Evolutionary conservation across 2,329 filamentous ascomycete species (phyloP).

Genomic region (Aspergillus pseudoviridinutans): DNA sequence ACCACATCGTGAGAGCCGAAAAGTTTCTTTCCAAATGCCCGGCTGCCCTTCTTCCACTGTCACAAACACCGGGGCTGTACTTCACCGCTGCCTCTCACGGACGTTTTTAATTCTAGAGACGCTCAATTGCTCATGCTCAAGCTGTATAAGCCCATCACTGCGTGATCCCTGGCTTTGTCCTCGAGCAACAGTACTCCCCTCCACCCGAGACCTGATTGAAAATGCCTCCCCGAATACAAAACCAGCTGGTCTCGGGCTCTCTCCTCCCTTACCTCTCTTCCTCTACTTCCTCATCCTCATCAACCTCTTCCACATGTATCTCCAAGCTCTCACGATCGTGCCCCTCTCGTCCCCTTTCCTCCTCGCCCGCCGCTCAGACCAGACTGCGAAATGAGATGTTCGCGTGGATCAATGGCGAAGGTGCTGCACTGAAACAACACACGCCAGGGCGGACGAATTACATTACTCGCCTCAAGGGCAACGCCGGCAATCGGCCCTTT

Average conservation of each 20-base stretch:
- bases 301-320: slow-evolving; percentile 12
- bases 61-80: slow-evolving; percentile 10
- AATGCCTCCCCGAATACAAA: slow-evolving; percentile 41
- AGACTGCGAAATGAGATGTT: slow-evolving; percentile 54
- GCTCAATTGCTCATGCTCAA: slow-evolving; percentile 13
- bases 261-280: slow-evolving; percentile 31
- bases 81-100: slow-evolving; percentile 4
- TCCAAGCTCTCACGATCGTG: slow-evolving; percentile 15
- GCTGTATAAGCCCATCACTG: background rate
- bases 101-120: background rate
- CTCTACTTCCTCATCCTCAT: slow-evolving; percentile 19
- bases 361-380: slow-evolving; percentile 39
- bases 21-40: slow-evolving; percentile 26
- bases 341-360: slow-evolving; percentile 30
- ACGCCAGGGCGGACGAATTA: slow-evolving; percentile 32
- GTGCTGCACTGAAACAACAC: slow-evolving; percentile 28
- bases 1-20: slow-evolving; percentile 18
- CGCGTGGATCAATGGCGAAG: slow-evolving; percentile 51
- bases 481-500: slow-evolving; percentile 54
- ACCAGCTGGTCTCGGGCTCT: slow-evolving; percentile 30
- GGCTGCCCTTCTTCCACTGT: slow-evolving; percentile 4
- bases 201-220: slow-evolving; percentile 9
- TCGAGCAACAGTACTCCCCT: background rate
- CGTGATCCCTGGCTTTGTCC: background rate
- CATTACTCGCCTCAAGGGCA: slow-evolving; percentile 16